phyloP scores from a whole-genome alignment of 1,139 yeast species.

The Hanseniaspora uvarum region DNA sequence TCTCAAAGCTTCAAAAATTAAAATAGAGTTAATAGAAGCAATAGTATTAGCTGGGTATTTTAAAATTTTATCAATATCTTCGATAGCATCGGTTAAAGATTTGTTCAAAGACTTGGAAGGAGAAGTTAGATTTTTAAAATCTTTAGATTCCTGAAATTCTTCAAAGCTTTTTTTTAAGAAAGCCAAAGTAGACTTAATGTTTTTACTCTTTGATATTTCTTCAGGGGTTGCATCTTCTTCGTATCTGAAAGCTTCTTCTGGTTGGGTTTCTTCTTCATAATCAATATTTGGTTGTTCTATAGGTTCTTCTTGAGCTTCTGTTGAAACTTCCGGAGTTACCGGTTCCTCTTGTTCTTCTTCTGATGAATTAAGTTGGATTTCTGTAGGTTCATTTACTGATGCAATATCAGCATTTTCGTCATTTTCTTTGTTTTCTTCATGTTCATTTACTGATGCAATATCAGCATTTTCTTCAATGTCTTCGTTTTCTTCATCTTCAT shows the following conservation, averaged over 20 bases:
- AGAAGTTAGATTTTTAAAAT: slow-evolving; percentile 25
- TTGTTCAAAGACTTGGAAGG: slow-evolving; percentile 6
- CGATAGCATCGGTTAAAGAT: slow-evolving; percentile 9
- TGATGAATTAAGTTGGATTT: background rate
- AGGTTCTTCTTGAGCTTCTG: background rate
- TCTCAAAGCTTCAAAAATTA: slow-evolving; percentile 52
- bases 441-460: too few species aligned
- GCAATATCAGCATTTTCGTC: background rate
- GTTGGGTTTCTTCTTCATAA: background rate
- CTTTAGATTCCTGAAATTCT: slow-evolving; percentile 26
- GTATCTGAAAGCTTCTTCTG: background rate
- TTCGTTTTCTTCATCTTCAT: slow-evolving; percentile 1
- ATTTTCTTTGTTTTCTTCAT: background rate
- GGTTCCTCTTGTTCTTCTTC: slow-evolving; percentile 4
- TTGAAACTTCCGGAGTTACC: background rate
- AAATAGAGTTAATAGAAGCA: slow-evolving; percentile 36
- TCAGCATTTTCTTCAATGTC: slow-evolving; percentile 1
- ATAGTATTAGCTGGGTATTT: slow-evolving; percentile 17
- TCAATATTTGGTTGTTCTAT: background rate
- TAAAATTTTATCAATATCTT: slow-evolving; percentile 22
- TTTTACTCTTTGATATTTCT: slow-evolving; percentile 18
- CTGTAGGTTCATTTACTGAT: slow-evolving; percentile 2
- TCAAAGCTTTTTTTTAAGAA: slow-evolving; percentile 28
- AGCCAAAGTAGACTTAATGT: slow-evolving; percentile 26
- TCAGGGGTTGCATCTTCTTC: slow-evolving; percentile 15